Conservation (phyloP, 78 protist genomes). For the Monocercomonoides exilis region DNA sequence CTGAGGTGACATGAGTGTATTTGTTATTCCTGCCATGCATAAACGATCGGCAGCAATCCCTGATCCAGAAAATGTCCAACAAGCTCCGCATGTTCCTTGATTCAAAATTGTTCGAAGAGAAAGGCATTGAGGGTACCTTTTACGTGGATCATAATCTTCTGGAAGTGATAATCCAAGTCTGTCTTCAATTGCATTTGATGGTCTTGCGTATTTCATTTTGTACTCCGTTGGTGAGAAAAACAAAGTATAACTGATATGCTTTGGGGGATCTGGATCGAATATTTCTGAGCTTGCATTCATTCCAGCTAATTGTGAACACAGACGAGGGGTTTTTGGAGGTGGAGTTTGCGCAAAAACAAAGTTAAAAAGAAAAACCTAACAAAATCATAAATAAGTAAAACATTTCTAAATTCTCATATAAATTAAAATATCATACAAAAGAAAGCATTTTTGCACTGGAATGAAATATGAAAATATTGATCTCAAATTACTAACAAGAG, state of each 20-base stretch:
- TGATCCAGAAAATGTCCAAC: constrained; percentile 45
- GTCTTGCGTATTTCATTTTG: neutral
- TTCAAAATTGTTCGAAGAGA: constrained; percentile 12
- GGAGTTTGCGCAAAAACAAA: too few species aligned
- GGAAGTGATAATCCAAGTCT: neutral
- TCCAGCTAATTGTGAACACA: too few species aligned
- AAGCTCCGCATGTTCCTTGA: constrained; percentile 47
- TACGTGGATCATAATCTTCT: neutral
- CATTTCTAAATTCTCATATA: too few species aligned
- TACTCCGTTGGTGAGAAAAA: neutral
- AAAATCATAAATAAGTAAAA: too few species aligned
- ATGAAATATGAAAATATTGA: too few species aligned
- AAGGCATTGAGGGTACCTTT: constrained; percentile 6
- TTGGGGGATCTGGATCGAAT: neutral
- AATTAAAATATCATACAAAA: too few species aligned
- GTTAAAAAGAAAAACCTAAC: too few species aligned
- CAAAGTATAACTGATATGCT: neutral
- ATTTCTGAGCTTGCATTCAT: too few species aligned
- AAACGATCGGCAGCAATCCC: neutral
- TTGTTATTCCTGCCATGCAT: neutral
- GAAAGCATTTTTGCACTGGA: too few species aligned
- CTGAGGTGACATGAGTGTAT: constrained; percentile 28
- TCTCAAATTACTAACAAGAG: too few species aligned
- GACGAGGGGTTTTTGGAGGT: too few species aligned
- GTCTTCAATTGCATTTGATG: neutral